phyloP scores from a whole-genome alignment of 176 grass and related monocot genomes.

The Secale cereale region DNA sequence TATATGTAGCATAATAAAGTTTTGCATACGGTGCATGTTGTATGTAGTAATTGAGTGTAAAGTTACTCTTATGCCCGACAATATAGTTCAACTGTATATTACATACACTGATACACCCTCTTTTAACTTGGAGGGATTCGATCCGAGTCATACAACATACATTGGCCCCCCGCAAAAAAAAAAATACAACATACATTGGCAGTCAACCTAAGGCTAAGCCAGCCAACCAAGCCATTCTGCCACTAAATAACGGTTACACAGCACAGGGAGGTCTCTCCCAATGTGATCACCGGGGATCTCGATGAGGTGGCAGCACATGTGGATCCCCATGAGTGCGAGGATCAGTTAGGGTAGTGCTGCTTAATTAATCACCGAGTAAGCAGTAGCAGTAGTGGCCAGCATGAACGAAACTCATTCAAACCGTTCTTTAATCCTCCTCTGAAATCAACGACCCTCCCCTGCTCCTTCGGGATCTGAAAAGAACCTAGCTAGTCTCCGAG shows the following conservation, averaged over 20 bases:
- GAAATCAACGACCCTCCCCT: constrained; percentile 16
- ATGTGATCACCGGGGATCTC: neutral
- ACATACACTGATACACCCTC: neutral
- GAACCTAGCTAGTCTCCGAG: constrained; percentile 1
- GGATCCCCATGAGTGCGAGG: neutral
- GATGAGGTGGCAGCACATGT: neutral
- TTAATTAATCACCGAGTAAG: neutral
- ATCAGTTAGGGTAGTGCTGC: neutral
- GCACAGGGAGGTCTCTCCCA: too few relatives aligned
- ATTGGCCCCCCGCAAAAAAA: too few relatives aligned
- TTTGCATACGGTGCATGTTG: too few relatives aligned
- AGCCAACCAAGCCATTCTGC: neutral
- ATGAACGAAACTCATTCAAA: constrained; percentile 1
- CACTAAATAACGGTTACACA: neutral
- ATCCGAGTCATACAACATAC: neutral
- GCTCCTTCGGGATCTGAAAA: constrained; percentile 37
- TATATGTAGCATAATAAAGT: too few relatives aligned
- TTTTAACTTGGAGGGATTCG: neutral
- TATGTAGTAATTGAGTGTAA: too few relatives aligned
- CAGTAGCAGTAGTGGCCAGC: neutral
- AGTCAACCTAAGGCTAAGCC: neutral
- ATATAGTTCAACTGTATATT: too few relatives aligned
- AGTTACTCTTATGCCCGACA: too few relatives aligned
- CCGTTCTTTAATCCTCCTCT: constrained; percentile 12
- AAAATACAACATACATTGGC: neutral